Evolutionary conservation across 2,329 filamentous ascomycete genomes (phyloP).

Genomic region (Blastomyces emzantsi): DNA sequence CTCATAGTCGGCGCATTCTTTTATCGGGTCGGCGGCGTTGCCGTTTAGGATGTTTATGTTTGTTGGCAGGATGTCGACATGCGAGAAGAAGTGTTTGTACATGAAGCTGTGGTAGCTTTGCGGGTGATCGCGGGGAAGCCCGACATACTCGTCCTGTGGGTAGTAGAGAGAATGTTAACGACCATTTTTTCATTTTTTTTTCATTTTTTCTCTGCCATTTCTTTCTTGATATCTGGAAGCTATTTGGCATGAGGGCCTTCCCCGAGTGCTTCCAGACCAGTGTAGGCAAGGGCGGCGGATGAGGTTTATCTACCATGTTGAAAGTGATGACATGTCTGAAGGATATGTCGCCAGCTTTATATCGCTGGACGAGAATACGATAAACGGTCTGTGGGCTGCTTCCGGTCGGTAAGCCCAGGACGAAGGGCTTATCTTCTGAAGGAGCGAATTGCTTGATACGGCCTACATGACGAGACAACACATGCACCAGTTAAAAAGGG

Average conservation of each 20-base stretch:
- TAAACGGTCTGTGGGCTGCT: slow-evolving; percentile 74
- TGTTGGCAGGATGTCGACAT: slow-evolving; percentile 67
- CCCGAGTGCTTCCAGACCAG: background rate
- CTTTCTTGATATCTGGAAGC: slow-evolving; percentile 1
- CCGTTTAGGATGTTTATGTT: slow-evolving; percentile 82
- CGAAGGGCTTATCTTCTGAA: slow-evolving; percentile 63
- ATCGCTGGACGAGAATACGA: slow-evolving; percentile 55
- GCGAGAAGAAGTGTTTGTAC: slow-evolving; percentile 87
- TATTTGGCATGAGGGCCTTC: background rate
- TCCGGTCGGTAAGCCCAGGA: slow-evolving; percentile 74
- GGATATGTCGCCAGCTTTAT: slow-evolving; percentile 52
- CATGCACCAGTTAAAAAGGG: slow-evolving; percentile 1
- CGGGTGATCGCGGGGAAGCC: slow-evolving; percentile 70
- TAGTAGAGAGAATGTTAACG: slow-evolving; percentile 1
- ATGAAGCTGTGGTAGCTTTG: slow-evolving; percentile 88
- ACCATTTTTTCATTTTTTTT: background rate
- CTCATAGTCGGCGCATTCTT: slow-evolving; percentile 72
- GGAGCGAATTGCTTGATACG: slow-evolving; percentile 71
- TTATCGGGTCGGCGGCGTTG: slow-evolving; percentile 64
- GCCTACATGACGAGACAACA: slow-evolving; percentile 37
- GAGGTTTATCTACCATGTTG: slow-evolving; percentile 59
- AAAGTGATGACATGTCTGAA: slow-evolving; percentile 86
- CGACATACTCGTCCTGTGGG: slow-evolving; percentile 71
- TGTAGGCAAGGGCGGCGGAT: background rate
- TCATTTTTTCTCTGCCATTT: background rate